Evolutionary conservation across 2,329 filamentous ascomycete species (phyloP).

Genomic region (Neocucurbitaria cava): DNA sequence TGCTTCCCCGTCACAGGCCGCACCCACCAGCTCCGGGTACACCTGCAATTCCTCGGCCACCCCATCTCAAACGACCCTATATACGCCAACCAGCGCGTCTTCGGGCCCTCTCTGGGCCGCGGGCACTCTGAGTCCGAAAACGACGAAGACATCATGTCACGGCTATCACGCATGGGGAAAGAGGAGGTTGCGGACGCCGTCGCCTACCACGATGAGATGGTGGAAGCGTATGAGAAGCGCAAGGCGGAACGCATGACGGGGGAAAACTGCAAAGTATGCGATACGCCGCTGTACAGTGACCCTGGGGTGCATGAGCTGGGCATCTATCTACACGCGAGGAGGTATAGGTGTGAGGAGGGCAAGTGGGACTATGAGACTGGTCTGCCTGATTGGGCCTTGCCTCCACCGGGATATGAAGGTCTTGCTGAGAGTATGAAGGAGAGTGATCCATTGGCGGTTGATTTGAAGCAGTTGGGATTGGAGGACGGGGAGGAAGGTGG

Average conservation of each 20-base stretch:
- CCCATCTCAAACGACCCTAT: constrained; percentile 98
- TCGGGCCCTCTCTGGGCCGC: constrained; percentile 79
- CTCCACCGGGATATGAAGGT: constrained; percentile 74
- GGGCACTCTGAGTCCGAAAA: constrained; percentile 72
- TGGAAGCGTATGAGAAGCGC: constrained; percentile 85
- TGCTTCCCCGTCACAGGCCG: constrained; percentile 92
- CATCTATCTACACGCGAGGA: constrained; percentile 90
- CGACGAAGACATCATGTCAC: constrained; percentile 88
- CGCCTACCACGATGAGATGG: constrained; percentile 92
- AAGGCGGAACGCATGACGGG: constrained; percentile 95
- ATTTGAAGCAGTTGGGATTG: constrained; percentile 51
- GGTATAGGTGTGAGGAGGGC: constrained; percentile 84
- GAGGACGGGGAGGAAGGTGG: constrained; percentile 29
- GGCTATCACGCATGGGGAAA: constrained; percentile 90
- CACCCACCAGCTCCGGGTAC: constrained; percentile 93
- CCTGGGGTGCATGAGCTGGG: constrained; percentile 88
- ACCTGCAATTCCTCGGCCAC: constrained; percentile 91
- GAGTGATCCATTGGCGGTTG: constrained; percentile 54
- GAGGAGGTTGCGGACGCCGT: constrained; percentile 89
- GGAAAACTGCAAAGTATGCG: constrained; percentile 78
- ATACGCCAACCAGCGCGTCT: constrained; percentile 92
- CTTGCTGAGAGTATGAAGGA: constrained; percentile 69
- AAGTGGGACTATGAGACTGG: constrained; percentile 87
- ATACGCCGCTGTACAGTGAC: constrained; percentile 90
- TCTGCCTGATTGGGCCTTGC: constrained; percentile 85